A percentile compares a stretch with the other conserved stretches of the same genome.
Evolutionary conservation across 768 basidiomycete genomes (phyloP).

Genomic region (Pholiota conissans): DNA sequence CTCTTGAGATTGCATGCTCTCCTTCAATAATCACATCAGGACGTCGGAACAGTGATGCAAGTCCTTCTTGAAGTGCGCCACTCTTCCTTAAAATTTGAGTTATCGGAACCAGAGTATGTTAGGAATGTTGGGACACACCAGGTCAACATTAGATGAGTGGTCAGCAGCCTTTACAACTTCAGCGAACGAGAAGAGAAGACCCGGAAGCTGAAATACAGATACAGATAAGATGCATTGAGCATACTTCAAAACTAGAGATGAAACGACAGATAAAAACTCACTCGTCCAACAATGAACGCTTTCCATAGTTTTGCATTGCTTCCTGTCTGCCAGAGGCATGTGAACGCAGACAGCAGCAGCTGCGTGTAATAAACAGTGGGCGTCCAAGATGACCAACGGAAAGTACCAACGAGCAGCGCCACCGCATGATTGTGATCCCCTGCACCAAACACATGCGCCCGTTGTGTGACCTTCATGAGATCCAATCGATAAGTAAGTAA

Average conservation of each 20-base stretch:
- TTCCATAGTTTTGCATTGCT: slow-evolving; percentile 54
- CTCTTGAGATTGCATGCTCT: slow-evolving; percentile 44
- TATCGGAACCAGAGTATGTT: not conserved
- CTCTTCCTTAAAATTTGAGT: slow-evolving; percentile 29
- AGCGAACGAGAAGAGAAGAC: slow-evolving; percentile 56
- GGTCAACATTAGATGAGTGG: slow-evolving; percentile 51
- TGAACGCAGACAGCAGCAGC: slow-evolving; percentile 61
- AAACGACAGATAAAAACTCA: slow-evolving; percentile 34
- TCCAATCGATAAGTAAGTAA: slow-evolving; percentile 4
- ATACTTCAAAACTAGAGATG: not conserved
- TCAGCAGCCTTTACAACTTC: slow-evolving; percentile 49
- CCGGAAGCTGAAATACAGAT: slow-evolving; percentile 45
- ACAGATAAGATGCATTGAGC: not conserved
- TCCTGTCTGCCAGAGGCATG: slow-evolving; percentile 55
- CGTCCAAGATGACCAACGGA: slow-evolving; percentile 65
- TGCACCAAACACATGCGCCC: slow-evolving; percentile 62
- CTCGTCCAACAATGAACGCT: slow-evolving; percentile 70
- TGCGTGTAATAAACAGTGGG: slow-evolving; percentile 68
- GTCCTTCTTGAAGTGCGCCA: slow-evolving; percentile 46
- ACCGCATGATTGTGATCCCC: slow-evolving; percentile 55
- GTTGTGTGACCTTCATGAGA: slow-evolving; percentile 48
- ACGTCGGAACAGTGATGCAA: slow-evolving; percentile 48
- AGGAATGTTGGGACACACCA: slow-evolving; percentile 40
- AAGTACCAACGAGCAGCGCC: slow-evolving; percentile 52
- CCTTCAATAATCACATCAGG: slow-evolving; percentile 57